phyloP scores from a whole-genome alignment of 2,329 filamentous ascomycete species.

The Fusarium secorum region DNA sequence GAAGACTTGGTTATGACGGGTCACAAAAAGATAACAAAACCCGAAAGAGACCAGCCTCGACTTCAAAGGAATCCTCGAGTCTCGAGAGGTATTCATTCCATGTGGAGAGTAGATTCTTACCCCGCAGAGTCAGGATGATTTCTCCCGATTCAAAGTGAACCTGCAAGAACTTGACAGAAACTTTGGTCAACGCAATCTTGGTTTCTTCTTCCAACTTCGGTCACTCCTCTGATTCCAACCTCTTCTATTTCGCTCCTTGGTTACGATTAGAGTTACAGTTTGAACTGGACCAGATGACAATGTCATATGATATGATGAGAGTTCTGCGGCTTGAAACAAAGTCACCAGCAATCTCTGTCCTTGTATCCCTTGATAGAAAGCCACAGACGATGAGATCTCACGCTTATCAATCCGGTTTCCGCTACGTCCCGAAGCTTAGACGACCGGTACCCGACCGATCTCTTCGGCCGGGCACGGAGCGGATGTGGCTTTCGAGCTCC shows the following conservation, averaged over 20 bases:
- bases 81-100: background rate
- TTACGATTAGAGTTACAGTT: background rate
- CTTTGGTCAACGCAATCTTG: background rate
- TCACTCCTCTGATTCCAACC: background rate
- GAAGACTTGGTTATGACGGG: constrained; percentile 3
- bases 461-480: constrained; percentile 13
- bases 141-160: background rate
- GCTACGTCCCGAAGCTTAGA: background rate
- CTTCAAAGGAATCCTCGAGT: background rate
- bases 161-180: background rate
- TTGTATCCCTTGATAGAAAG: background rate
- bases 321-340: background rate
- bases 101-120: background rate
- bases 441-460: background rate
- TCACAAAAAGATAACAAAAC: background rate
- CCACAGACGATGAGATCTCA: constrained; percentile 8
- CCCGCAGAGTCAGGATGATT: background rate
- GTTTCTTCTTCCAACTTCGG: background rate
- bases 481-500: constrained; percentile 8
- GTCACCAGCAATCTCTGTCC: background rate
- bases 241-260: background rate
- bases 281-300: background rate
- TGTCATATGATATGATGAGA: constrained; percentile 1
- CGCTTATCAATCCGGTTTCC: background rate
- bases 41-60: background rate